A percentile compares a stretch with the other conserved stretches of the same genome.
These are phyloP conservation scores for Penicillium freii DNA, from an alignment of 2,329 filamentous ascomycete genomes.

Conservation along the genomic window DNA sequence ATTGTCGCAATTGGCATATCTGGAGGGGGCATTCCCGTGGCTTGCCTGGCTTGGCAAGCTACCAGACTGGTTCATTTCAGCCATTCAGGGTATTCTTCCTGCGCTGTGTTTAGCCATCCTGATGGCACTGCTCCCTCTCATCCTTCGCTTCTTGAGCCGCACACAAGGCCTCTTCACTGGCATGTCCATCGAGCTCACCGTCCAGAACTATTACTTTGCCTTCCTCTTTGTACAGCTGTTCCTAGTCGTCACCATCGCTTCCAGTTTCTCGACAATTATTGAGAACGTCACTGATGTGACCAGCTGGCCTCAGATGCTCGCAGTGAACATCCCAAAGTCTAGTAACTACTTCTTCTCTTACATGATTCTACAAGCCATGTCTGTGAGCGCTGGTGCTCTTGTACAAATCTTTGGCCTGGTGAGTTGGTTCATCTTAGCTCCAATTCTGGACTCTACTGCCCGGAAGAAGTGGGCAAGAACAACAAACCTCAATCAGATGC, in stretches of 20 bases:
- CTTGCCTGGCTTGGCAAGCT: slow-evolving; percentile 66
- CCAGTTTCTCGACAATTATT: slow-evolving; percentile 67
- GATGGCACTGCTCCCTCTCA: slow-evolving; percentile 75
- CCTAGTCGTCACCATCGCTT: slow-evolving; percentile 83
- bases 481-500: slow-evolving; percentile 70
- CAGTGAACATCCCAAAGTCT: slow-evolving; percentile 75
- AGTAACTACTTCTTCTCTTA: slow-evolving; percentile 99
- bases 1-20: slow-evolving; percentile 70
- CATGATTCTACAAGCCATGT: slow-evolving; percentile 91
- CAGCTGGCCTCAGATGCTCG: slow-evolving; percentile 69
- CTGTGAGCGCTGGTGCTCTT: slow-evolving; percentile 83
- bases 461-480: slow-evolving; percentile 82
- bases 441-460: slow-evolving; percentile 77
- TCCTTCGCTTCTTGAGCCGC: slow-evolving; percentile 69
- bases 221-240: slow-evolving; percentile 96
- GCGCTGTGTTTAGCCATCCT: slow-evolving; percentile 73
- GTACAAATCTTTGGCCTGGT: slow-evolving; percentile 78
- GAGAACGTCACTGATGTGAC: slow-evolving; percentile 65
- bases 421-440: slow-evolving; percentile 77
- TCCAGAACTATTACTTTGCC: slow-evolving; percentile 88
- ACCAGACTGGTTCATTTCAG: slow-evolving; percentile 60
- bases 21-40: slow-evolving; percentile 67
- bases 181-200: slow-evolving; percentile 72
- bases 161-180: slow-evolving; percentile 81
- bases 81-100: slow-evolving; percentile 83